phyloP scores from a whole-genome alignment of 2,329 filamentous ascomycete species.

The Alternaria angustiovoidea region DNA sequence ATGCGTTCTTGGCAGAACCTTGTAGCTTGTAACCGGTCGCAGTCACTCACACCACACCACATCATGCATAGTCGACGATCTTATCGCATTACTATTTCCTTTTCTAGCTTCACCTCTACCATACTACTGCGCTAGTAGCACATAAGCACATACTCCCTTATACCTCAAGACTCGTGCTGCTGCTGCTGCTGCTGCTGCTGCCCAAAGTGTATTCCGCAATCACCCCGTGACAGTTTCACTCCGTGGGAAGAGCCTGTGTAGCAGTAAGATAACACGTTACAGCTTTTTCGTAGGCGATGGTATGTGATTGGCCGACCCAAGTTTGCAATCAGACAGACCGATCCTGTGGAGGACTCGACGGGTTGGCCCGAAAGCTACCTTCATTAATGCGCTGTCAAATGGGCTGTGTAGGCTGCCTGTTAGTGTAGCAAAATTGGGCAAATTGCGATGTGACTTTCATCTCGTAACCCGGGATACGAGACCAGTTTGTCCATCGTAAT shows the following conservation, averaged over 20 bases:
- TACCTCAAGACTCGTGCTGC: neutral
- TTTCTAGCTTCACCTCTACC: neutral
- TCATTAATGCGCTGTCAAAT: conserved; percentile 21
- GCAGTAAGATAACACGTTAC: neutral
- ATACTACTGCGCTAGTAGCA: neutral
- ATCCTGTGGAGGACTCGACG: conserved; percentile 1
- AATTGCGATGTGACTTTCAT: conserved; percentile 18
- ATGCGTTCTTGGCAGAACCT: neutral
- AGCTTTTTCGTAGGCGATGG: neutral
- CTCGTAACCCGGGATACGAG: conserved; percentile 8
- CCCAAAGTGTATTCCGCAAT: neutral
- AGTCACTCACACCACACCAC: conserved; percentile 9
- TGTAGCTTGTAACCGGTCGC: neutral
- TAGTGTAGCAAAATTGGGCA: neutral
- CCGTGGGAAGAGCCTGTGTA: neutral
- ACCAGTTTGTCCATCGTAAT: conserved; percentile 15
- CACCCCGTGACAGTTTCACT: neutral
- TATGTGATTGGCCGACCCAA: neutral
- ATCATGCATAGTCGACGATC: conserved; percentile 1
- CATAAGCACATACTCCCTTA: neutral
- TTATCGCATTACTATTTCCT: conserved; percentile 3
- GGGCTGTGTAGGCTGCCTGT: neutral
- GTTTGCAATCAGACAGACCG: neutral
- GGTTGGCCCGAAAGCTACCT: conserved; percentile 9
- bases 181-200: too few species aligned